Evolutionary conservation across 75 land plant species (phyloP), one percentile per base, ranked within the genome.

Genomic region (Sequoiadendron giganteum): DNA sequence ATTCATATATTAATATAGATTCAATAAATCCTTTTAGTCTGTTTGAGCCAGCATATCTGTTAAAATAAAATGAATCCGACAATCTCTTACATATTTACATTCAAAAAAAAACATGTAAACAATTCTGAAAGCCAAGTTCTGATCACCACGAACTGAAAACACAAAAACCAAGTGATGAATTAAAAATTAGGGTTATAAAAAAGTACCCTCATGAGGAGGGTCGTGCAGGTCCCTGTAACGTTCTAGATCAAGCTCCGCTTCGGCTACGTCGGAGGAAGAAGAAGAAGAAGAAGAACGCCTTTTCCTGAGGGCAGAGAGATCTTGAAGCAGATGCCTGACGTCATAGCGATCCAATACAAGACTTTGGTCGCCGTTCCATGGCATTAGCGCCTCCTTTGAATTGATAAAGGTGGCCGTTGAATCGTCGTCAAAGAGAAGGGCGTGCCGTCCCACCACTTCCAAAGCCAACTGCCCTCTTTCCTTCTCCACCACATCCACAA

Each of bases 371-470:
- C 89, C 91, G 85, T 91, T 86, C 98, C 97, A 97, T 1, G 93
- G 91, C 70, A 95, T 88, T 40, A 95, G 93, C 13, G 97, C 96
- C 13, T 86, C 96, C 19, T 75, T 38, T 16, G 98, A 97, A 91
- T 94, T 94, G 49, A 95, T 92, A 91, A 97, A 97, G 42, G 90
- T 89, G 25, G 97, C 95, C 54, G 42, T 89, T 43, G 94, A 90
- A 85, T 97, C 98, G 90, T 97, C 98, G 88, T 97, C 98, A 90
- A 95, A 95, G n/a, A 95, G 91, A 36, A 94, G 93, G 36, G 94
- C 95, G 79, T 95, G 98, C 11, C 93, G 90, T 5, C 98, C 98
- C 6, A 89, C 83, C 15, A 95, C 88, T 87, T 88, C 93, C 73
- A 95, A 78, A 58, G 89, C 90, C 90, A 47, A 32, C 10, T 48